phyloP scores from a whole-genome alignment of 192 early-diverging fungal species.

The Backusella liffmaniae region DNA sequence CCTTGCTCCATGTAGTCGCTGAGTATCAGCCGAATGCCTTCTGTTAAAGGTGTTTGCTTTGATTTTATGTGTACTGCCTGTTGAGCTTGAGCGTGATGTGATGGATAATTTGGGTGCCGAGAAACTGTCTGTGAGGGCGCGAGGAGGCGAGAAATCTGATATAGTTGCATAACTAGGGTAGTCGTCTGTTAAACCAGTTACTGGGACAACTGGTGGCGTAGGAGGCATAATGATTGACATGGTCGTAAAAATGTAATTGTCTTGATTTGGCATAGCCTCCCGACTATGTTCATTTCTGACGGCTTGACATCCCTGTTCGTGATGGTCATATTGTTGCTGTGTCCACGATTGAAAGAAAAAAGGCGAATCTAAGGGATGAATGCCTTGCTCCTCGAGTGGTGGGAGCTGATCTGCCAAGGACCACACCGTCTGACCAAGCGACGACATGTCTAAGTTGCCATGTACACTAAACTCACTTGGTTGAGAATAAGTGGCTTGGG shows the following conservation, averaged over 20 bases:
- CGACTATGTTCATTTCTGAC: not conserved
- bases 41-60: not conserved
- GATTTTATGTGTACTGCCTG: not conserved
- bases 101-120: not conserved
- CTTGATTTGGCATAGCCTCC: not conserved
- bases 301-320: not conserved
- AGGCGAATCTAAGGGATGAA: slow-evolving; percentile 1
- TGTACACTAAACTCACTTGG: not conserved
- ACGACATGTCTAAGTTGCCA: not conserved
- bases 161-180: not conserved
- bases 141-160: not conserved
- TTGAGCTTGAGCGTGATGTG: not conserved
- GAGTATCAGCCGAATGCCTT: slow-evolving; percentile 1
- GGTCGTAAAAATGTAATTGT: not conserved
- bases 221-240: not conserved
- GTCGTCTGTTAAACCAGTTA: not conserved
- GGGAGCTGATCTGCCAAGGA: not conserved
- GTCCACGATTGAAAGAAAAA: slow-evolving; percentile 1
- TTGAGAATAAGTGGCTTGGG: not conserved
- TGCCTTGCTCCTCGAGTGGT: not conserved
- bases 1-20: not conserved
- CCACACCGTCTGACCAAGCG: not conserved
- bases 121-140: not conserved
- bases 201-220: not conserved
- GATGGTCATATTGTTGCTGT: not conserved